Percentiles rank a stretch among this genome's conserved stretches.
These are phyloP conservation scores for Aspergillus pseudotamarii DNA, from an alignment of 2,329 filamentous ascomycete genomes.

Conservation along the genomic window DNA sequence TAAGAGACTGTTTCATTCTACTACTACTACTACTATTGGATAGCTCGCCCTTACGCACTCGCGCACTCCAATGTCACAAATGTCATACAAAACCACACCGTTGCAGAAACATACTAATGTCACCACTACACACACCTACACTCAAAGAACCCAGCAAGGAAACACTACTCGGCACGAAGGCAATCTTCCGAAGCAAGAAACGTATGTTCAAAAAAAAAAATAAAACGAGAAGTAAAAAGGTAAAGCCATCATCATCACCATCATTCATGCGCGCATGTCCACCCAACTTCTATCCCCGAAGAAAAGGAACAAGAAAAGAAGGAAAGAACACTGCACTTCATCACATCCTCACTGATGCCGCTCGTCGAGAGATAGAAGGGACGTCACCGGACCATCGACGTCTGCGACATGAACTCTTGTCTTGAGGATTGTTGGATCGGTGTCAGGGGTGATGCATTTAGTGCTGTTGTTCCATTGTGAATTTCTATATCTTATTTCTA, in stretches of 20 bases:
- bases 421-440: background rate
- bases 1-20: background rate
- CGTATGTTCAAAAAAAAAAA: conserved; percentile 1
- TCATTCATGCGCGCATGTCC: background rate
- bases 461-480: background rate
- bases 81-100: background rate
- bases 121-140: background rate
- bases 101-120: background rate
- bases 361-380: background rate
- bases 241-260: background rate
- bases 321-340: background rate
- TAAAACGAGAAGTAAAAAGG: background rate
- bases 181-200: background rate
- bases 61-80: background rate
- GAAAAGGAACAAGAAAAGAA: background rate
- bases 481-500: background rate
- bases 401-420: background rate
- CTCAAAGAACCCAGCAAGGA: background rate
- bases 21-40: background rate
- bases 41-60: background rate
- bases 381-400: background rate
- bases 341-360: background rate
- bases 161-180: background rate
- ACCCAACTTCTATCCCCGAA: background rate
- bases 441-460: background rate